Base-by-base conservation (phyloP, 2,329 filamentous ascomycete species). In the Ophiostoma piceae region DNA sequence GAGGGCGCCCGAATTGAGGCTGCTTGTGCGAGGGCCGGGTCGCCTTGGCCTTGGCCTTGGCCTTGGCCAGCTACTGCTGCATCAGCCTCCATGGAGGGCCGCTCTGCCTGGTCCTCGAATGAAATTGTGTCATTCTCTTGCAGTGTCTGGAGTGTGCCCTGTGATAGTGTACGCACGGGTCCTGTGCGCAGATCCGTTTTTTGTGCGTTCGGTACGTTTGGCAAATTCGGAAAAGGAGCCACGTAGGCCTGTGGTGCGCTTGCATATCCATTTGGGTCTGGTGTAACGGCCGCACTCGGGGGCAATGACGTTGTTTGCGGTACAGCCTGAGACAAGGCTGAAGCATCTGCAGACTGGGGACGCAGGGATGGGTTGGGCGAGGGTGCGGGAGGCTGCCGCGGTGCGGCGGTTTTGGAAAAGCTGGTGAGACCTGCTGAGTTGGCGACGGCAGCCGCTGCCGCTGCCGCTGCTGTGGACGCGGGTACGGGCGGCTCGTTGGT, bases 31-130 rank as follows among this genome's bases (percentile, higher is more conserved):
- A 81, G 68, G 22, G 26, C 51, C 51, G 39, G 26, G 14, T 12
- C 39, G 6, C 32, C 32, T 37, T 37, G 66, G 39, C 79, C 70
- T 80, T 19, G 66, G 39, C 79, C 70, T 80, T 19, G 9, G 66
- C 22, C 29, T n/a, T 26, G 9, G 1, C 41, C 47, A 35, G 64
- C 47, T 11, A 8, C 35, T 6, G 35, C 35, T 35, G 26, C 47
- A 43, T 66, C 68, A n/a, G 81, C 78, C 1, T 79, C 79, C 26
- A 79, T 72, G 26, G 71, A 39, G 39, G 72, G 74, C 60, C 68
- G 73, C 41, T 71, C 73, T 6, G 71, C 72, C 41, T 75, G 75
- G n/a, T 72, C 68, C 19, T 74, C 72, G 39, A 75, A 71, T 0
- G 72, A 73, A 9, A 74, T 64, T 1, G 69, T 70, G n/a, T 70